Evolutionary conservation across 2,329 filamentous ascomycete genomes (phyloP), one percentile per base, ranked within the genome.

Genomic region (Ceratocystis harringtonii): DNA sequence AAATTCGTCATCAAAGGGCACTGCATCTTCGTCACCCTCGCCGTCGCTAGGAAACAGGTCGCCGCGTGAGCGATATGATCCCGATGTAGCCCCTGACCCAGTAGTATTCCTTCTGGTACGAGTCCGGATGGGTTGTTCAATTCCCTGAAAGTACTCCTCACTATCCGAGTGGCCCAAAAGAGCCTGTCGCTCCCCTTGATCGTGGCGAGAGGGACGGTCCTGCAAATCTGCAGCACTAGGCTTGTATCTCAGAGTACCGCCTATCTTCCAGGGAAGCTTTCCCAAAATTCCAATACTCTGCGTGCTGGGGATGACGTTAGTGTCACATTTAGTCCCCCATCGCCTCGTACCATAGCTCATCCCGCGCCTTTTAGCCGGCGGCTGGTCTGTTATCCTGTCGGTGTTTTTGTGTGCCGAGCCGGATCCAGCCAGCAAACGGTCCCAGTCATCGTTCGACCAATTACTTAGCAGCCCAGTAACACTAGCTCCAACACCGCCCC

Each of bases 1-100:
- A 70, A 97, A 95, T 72, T 96, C 92, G 72, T 96, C 92, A 70
- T 92, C 90, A 19, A 97, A 77, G 12, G 91, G 89, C n/a, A 96
- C 84, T 0, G 92, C 92, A 75, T 97, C 92, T 73, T 95, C 92
- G 69, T 95, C 90, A 64, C 92, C 90, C 71, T 87, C 84, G 60
- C 81, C 84, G 68, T 95, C 91, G 71, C 91, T 96, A 0, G 90
- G 90, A 70, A 96, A 94, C 12, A 97, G 78, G 75, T 97, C 92
- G 1, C 91, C 91, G 60, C 92, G 80, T 10, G 91, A 96, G 71
- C 92, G 88, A 69, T 88, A 85, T 5, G 92, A 96, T 72, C 92
- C 91, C 32, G 85, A 88, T 0, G 92, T 96, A 69, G 87, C 87
- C 50, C 87, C 87, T 12, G 90, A 95, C 3, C 84, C 87, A 15